Base-by-base conservation (phyloP, 208 protist genomes). In the Leishmania gerbilli region DNA sequence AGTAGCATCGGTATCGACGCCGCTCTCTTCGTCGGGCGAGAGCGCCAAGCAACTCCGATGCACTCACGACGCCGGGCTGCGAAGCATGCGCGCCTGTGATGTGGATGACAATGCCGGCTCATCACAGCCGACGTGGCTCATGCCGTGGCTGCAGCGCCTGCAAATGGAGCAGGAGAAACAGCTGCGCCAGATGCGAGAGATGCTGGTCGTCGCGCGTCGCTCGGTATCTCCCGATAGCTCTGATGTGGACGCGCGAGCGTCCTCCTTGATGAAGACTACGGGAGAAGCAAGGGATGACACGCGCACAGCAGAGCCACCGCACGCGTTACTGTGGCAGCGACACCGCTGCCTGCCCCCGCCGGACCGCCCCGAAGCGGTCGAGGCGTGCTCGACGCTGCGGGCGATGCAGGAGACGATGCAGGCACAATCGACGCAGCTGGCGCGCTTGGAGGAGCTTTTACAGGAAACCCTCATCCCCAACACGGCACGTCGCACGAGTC, bases 171-270 rank as follows among this genome's bases (percentile, higher is more conserved):
- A 79, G 31, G 21, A 1, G 37, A 40, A 74, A 1, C 56, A 79
- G 21, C 56, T 84, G 0, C 74, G 75, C 74, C 77, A 53, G 9
- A 76, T 88, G 56, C 81, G 77, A 7, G 81, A 88, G 40, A 84
- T 88, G 58, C 65, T 84, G 65, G 65, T 80, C 3, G 76, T 87
- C 21, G n/a, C 76, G 80, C 40, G 74, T 24, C 75, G 84, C 77
- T 65, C 67, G 55, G 77, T 69, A 69, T 58, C 71, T 6, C 21
- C 13, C 21, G 19, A 58, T 58, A 58, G 53, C 53, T 4, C 19
- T 58, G 53, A 58, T 58, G 53, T 0, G 62, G 62, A 40, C 62
- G 24, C 47, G 75, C 71, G 6, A 77, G 51, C 72, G 60, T 56
- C 27, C 71, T 27, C n/a, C 79, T 71, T 67, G 62, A 37, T 34